These are phyloP conservation scores for Noccaea caerulescens DNA, from an alignment of 345 rosid genomes.

Conservation along the genomic window DNA sequence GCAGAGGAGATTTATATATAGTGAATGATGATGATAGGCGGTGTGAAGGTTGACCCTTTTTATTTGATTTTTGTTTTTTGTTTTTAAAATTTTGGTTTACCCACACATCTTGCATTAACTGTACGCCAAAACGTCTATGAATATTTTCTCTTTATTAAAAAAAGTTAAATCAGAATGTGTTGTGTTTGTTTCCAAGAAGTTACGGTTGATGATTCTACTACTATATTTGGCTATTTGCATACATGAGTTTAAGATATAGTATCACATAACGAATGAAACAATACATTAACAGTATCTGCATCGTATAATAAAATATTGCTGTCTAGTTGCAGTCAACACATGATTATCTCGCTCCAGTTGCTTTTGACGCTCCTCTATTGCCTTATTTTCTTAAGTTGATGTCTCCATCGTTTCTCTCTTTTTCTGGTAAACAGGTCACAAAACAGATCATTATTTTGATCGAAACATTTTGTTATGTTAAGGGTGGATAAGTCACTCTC, in stretches of 20 bases:
- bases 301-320: not conserved
- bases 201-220: constrained; percentile 29
- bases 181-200: constrained; percentile 37
- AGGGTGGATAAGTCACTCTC: not conserved
- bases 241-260: not conserved
- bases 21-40: constrained; percentile 34
- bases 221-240: constrained; percentile 2
- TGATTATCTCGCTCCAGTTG: not conserved
- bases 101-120: constrained; percentile 43
- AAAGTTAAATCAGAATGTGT: not conserved
- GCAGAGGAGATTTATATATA: constrained; percentile 32
- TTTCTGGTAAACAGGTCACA: not conserved
- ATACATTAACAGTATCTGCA: not conserved
- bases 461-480: not conserved
- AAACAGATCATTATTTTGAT: not conserved
- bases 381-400: not conserved
- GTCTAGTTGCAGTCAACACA: constrained; percentile 10
- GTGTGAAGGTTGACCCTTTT: constrained; percentile 45
- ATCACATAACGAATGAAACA: not conserved
- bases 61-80: not conserved
- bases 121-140: constrained; percentile 27
- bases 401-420: not conserved
- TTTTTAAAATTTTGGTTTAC: constrained; percentile 30
- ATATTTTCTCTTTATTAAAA: not conserved
- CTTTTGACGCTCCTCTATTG: not conserved